These are phyloP conservation scores for Haplosporangium gracile DNA, from an alignment of 192 early-diverging fungal genomes.

Conservation along the genomic window DNA sequence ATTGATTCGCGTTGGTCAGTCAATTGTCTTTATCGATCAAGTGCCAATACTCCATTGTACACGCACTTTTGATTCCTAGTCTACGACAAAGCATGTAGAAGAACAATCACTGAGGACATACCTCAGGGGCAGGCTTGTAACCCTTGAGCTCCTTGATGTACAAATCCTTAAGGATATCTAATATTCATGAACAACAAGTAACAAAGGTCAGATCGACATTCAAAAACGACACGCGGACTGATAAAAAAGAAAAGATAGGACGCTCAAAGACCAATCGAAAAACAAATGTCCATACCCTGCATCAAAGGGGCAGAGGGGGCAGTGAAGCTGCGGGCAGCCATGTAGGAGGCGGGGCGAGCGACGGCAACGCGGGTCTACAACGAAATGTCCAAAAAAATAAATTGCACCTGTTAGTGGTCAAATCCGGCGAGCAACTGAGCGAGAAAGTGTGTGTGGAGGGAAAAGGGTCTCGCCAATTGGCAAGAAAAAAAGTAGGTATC, in stretches of 20 bases:
- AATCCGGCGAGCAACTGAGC: neutral
- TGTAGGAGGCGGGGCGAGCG: conserved; percentile 62
- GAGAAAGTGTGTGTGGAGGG: neutral
- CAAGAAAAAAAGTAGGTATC: neutral
- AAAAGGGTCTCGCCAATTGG: neutral
- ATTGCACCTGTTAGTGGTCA: neutral
- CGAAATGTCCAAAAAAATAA: neutral
- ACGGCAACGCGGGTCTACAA: conserved; percentile 49
- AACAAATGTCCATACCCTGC: conserved; percentile 54
- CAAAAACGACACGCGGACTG: neutral
- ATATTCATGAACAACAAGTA: neutral
- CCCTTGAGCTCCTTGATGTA: conserved; percentile 68
- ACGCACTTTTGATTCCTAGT: neutral
- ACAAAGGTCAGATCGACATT: neutral
- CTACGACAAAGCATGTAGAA: too few species aligned
- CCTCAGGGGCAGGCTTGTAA: conserved; percentile 66
- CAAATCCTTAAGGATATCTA: conserved; percentile 67
- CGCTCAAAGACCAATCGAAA: neutral
- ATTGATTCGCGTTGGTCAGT: neutral
- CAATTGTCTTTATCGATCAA: neutral
- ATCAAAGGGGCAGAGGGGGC: conserved; percentile 60
- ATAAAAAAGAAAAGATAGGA: neutral
- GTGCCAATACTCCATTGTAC: neutral
- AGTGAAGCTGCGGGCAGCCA: conserved; percentile 67
- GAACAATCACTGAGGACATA: conserved; percentile 11